These are phyloP conservation scores for Aureoboletus auriporus DNA, from an alignment of 768 basidiomycete genomes.

Conservation along the genomic window DNA sequence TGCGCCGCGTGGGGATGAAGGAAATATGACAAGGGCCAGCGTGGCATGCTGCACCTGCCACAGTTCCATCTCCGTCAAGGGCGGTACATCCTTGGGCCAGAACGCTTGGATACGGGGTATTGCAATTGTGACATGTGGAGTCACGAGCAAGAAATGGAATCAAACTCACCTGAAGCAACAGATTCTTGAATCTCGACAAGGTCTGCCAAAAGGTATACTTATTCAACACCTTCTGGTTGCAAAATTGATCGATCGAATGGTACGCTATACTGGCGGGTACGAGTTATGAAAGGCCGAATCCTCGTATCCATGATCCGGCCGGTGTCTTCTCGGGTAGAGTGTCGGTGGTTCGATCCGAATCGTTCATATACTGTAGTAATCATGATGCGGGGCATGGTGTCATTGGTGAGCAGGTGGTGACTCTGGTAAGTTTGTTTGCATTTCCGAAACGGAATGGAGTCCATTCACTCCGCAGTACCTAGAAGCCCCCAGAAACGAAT, in stretches of 20 bases:
- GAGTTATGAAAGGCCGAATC: conserved; percentile 3
- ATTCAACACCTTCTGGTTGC: conserved; percentile 7
- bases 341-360: not conserved
- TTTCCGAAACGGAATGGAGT: conserved; percentile 16
- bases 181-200: not conserved
- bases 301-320: conserved; percentile 20
- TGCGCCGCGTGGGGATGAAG: conserved; percentile 4
- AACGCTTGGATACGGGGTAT: not conserved
- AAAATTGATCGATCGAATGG: not conserved
- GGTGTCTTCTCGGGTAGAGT: not conserved
- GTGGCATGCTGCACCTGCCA: conserved; percentile 9
- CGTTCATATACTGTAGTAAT: not conserved
- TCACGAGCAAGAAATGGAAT: conserved; percentile 6
- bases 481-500: not conserved
- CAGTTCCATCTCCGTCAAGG: conserved; percentile 5
- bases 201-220: conserved; percentile 9
- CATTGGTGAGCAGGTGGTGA: not conserved
- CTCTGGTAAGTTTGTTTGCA: conserved; percentile 4
- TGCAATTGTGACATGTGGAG: conserved; percentile 1
- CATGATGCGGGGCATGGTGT: too few species aligned
- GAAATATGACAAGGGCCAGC: conserved; percentile 6
- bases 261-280: not conserved
- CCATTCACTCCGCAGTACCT: not conserved
- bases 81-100: conserved; percentile 4
- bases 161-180: not conserved